Percentiles rank a stretch among this genome's conserved stretches.
Evolutionary conservation across 2,329 filamentous ascomycete genomes (phyloP).

Genomic region (Pestalotiopsis sp.): DNA sequence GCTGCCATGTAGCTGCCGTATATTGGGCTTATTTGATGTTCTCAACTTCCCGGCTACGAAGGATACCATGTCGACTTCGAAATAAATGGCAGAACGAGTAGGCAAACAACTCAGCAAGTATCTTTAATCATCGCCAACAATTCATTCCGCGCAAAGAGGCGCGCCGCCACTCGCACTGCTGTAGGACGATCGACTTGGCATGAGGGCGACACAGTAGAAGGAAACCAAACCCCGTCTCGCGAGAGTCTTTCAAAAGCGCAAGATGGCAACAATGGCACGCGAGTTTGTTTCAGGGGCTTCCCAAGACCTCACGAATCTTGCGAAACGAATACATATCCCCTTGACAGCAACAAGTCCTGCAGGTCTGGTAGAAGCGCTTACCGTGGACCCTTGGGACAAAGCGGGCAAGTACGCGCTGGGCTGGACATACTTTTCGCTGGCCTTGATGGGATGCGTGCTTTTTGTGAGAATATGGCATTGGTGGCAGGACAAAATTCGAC

Average conservation of each 20-base stretch:
- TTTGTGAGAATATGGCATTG: slow-evolving; percentile 80
- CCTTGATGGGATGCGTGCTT: slow-evolving; percentile 68
- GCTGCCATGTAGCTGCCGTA: neutral
- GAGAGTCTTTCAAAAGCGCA: neutral
- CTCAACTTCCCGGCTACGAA: neutral
- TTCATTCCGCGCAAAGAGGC: neutral
- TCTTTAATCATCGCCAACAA: neutral
- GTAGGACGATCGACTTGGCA: neutral
- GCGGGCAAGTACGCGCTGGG: slow-evolving; percentile 85
- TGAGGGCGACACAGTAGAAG: neutral
- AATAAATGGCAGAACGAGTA: neutral
- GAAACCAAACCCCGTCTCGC: neutral
- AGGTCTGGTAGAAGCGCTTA: slow-evolving; percentile 64
- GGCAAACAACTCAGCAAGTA: neutral
- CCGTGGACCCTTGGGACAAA: slow-evolving; percentile 77
- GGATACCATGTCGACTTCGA: neutral
- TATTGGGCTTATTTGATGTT: neutral
- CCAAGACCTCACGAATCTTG: slow-evolving; percentile 40
- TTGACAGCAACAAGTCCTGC: slow-evolving; percentile 62
- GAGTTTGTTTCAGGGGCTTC: slow-evolving; percentile 37
- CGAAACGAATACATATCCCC: slow-evolving; percentile 63
- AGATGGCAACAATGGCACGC: slow-evolving; percentile 28
- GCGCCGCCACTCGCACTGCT: neutral
- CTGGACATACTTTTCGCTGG: slow-evolving; percentile 86
- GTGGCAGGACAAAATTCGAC: slow-evolving; percentile 91